phyloP scores from a whole-genome alignment of 2,329 filamentous ascomycete genomes.

The Metarhizium rileyi region DNA sequence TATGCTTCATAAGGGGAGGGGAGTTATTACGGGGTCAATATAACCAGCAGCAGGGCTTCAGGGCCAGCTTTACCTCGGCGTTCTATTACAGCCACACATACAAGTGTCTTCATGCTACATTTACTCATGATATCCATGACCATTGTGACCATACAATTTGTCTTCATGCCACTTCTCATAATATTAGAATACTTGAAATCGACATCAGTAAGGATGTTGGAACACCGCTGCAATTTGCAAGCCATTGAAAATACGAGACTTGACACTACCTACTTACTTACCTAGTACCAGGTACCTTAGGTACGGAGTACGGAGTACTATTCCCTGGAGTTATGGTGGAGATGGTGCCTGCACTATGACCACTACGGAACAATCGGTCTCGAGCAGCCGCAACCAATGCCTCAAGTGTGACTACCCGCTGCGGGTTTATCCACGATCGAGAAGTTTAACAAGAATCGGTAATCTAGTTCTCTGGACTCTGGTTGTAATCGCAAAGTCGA shows the following conservation, averaged over 20 bases:
- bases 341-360: too few species aligned
- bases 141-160: not conserved
- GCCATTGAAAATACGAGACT: too few species aligned
- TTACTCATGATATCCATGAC: not conserved
- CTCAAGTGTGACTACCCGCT: constrained; percentile 28
- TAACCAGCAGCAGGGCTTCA: not conserved
- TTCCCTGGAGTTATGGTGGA: too few species aligned
- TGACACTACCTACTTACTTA: too few species aligned
- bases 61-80: not conserved
- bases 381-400: too few species aligned
- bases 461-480: not conserved
- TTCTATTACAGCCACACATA: not conserved
- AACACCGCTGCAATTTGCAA: too few species aligned
- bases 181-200: constrained; percentile 3
- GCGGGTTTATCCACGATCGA: too few species aligned
- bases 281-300: too few species aligned
- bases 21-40: not conserved
- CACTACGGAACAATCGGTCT: too few species aligned
- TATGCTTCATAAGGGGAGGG: not conserved
- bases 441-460: not conserved
- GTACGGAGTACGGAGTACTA: too few species aligned
- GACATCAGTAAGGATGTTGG: too few species aligned
- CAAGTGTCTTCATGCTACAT: constrained; percentile 1
- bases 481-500: too few species aligned
- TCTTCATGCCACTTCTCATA: constrained; percentile 6